Conservation (phyloP, 2,329 filamentous ascomycete species). For the Colletotrichum orbiculare region DNA sequence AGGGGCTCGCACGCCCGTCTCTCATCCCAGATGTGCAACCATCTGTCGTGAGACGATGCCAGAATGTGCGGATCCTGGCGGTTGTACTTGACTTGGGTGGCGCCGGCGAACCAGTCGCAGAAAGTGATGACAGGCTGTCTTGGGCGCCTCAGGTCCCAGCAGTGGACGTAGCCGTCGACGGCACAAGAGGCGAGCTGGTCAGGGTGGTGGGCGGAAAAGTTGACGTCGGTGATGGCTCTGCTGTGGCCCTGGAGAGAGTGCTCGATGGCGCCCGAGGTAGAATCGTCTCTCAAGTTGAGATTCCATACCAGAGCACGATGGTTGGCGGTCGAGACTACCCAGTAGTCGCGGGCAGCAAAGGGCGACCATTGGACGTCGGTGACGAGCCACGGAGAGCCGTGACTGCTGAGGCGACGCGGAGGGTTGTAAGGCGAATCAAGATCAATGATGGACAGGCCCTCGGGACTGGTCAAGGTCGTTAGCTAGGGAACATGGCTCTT, state of each 20-base stretch:
- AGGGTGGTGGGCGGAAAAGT: slow-evolving; percentile 93
- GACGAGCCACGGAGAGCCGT: slow-evolving; percentile 92
- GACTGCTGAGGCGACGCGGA: slow-evolving; percentile 82
- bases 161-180: slow-evolving; percentile 92
- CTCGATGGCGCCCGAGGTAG: slow-evolving; percentile 77
- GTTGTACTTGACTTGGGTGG: slow-evolving; percentile 96
- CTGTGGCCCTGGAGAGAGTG: slow-evolving; percentile 86
- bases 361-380: slow-evolving; percentile 98
- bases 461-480: slow-evolving; percentile 62
- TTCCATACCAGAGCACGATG: slow-evolving; percentile 97
- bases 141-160: slow-evolving; percentile 86
- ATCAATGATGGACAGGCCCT: slow-evolving; percentile 91
- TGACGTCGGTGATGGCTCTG: slow-evolving; percentile 93
- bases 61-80: slow-evolving; percentile 87
- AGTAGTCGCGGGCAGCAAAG: slow-evolving; percentile 88
- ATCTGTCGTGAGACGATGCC: slow-evolving; percentile 90
- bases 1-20: slow-evolving; percentile 82
- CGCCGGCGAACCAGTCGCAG: slow-evolving; percentile 93
- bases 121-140: slow-evolving; percentile 81
- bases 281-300: slow-evolving; percentile 81
- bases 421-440: slow-evolving; percentile 89
- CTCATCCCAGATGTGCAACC: slow-evolving; percentile 90
- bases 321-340: slow-evolving; percentile 94
- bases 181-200: slow-evolving; percentile 91
- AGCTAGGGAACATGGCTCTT: not conserved